phyloP scores from a whole-genome alignment of 345 rosid species.

The Hirschfeldia incana region DNA sequence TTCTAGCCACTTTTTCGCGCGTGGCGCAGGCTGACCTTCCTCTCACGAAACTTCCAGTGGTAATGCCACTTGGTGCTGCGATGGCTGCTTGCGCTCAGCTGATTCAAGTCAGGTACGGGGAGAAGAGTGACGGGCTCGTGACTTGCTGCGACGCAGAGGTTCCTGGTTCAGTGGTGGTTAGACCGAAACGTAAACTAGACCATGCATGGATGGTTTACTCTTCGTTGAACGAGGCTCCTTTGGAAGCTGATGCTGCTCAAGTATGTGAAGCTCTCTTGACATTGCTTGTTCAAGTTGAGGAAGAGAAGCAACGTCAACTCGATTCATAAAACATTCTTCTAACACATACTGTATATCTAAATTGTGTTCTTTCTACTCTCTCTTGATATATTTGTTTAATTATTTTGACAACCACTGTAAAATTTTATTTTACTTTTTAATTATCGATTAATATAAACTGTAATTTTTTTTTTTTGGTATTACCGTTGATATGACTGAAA shows the following conservation, averaged over 20 bases:
- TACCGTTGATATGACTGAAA: too few relatives aligned
- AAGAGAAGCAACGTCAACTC: constrained; percentile 38
- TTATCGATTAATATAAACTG: too few relatives aligned
- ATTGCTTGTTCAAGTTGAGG: constrained; percentile 76
- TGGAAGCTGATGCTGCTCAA: constrained; percentile 79
- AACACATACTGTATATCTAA: neutral
- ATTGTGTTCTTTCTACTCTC: neutral
- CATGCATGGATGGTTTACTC: constrained; percentile 99
- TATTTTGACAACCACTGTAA: too few relatives aligned
- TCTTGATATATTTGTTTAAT: too few relatives aligned
- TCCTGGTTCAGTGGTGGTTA: constrained; percentile 91
- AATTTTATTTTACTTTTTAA: too few relatives aligned
- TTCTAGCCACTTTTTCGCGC: constrained; percentile 73
- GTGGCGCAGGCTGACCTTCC: constrained; percentile 95
- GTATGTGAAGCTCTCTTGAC: constrained; percentile 91
- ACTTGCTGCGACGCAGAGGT: constrained; percentile 88
- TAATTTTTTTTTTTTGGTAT: too few relatives aligned
- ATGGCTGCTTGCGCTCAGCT: constrained; percentile 98
- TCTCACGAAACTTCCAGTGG: constrained; percentile 66
- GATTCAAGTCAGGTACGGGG: constrained; percentile 74
- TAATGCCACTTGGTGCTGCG: constrained; percentile 89
- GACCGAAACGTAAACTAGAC: constrained; percentile 75
- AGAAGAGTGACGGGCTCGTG: constrained; percentile 92
- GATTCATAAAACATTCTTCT: constrained; percentile 17
- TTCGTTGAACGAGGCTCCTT: constrained; percentile 62